Conservation (phyloP, 1,284 basidiomycete species). For the Pseudozyma sp. region DNA sequence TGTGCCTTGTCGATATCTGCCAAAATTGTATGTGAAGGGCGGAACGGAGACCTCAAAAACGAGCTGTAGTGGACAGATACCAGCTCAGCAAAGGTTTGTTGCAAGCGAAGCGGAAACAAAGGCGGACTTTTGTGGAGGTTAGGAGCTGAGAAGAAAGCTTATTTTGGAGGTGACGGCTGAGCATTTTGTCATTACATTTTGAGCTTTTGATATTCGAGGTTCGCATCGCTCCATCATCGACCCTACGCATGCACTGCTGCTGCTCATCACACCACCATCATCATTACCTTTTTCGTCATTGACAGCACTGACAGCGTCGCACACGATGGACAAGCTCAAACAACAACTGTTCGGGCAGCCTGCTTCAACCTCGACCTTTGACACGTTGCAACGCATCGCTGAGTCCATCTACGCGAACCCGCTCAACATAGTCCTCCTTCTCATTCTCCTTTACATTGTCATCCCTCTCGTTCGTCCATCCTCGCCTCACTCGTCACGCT, state of each 20-base stretch:
- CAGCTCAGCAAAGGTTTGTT: neutral
- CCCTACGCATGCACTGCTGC: neutral
- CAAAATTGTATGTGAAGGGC: neutral
- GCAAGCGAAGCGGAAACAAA: neutral
- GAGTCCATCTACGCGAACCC: constrained; percentile 58
- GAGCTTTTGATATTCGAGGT: neutral
- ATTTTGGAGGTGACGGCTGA: neutral
- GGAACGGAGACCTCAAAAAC: neutral
- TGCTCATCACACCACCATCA: constrained; percentile 1
- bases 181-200: constrained; percentile 1
- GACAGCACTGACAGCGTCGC: neutral
- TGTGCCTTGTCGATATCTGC: neutral
- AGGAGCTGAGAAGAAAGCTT: neutral
- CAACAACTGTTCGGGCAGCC: constrained; percentile 8
- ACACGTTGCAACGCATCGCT: constrained; percentile 12
- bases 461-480: constrained; percentile 52
- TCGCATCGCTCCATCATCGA: neutral
- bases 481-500: constrained; percentile 35
- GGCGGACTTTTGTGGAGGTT: constrained; percentile 2
- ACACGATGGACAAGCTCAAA: constrained; percentile 24
- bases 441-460: constrained; percentile 47
- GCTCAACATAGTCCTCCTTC: constrained; percentile 53
- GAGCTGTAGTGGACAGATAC: neutral
- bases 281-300: no score
- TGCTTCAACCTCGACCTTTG: neutral